Percentiles rank a stretch among this genome's conserved stretches.
phyloP scores from a whole-genome alignment of 371 early-diverging fungal genomes.

The Nematocida ausubeli region DNA sequence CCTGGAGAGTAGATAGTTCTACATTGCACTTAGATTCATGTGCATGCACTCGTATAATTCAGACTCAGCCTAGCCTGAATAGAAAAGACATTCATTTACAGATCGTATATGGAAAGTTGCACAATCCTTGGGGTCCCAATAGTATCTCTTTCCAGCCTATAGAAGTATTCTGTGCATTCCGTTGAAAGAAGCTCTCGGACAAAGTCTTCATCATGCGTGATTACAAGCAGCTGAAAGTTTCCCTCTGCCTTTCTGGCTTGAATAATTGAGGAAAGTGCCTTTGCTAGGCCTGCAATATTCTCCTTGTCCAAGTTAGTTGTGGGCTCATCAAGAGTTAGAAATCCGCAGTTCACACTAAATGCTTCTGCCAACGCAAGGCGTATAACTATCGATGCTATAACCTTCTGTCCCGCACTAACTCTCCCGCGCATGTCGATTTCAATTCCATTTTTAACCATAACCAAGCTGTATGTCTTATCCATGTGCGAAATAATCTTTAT shows the following conservation, averaged over 20 bases:
- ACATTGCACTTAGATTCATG: too few species aligned
- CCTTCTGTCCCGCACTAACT: conserved; percentile 97
- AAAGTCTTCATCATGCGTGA: conserved; percentile 98
- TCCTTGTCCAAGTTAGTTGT: conserved; percentile 94
- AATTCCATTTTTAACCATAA: conserved; percentile 81
- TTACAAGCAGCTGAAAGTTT: conserved; percentile 93
- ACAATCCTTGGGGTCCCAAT: conserved; percentile 56
- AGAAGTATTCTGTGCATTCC: conserved; percentile 62
- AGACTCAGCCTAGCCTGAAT: too few species aligned
- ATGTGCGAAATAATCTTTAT: conserved; percentile 58
- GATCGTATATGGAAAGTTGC: conserved; percentile 38
- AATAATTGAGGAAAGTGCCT: conserved; percentile 71
- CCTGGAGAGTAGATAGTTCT: too few species aligned
- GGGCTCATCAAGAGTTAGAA: conserved; percentile 94
- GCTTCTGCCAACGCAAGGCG: conserved; percentile 95
- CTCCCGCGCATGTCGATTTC: conserved; percentile 94
- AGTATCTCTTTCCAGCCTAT: conserved; percentile 63
- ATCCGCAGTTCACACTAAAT: conserved; percentile 80
- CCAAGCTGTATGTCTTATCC: conserved; percentile 60
- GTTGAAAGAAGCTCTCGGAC: conserved; percentile 74
- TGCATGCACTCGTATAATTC: too few species aligned
- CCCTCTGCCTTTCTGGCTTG: conserved; percentile 72
- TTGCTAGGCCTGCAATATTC: conserved; percentile 84
- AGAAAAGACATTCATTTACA: too few species aligned
- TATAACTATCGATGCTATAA: conserved; percentile 88